Conservation (phyloP, 75 land plant genomes). For the Isoetes taiwanensis region DNA sequence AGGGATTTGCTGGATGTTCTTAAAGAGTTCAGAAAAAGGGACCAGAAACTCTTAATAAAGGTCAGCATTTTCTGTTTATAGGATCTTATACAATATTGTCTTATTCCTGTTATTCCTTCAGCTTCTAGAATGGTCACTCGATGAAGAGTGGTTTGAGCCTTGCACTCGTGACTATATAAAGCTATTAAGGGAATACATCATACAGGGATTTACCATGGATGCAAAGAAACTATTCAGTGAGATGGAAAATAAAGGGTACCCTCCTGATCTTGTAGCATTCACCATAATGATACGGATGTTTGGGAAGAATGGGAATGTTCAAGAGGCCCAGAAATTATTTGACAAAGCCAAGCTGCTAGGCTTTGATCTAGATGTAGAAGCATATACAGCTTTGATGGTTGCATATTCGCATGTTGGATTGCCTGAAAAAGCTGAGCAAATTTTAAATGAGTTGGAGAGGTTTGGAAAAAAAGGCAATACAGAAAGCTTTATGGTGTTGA, state of each 20-base stretch:
- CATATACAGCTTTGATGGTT: slow-evolving; percentile 71
- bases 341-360: slow-evolving; percentile 41
- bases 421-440: slow-evolving; percentile 38
- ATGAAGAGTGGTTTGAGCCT: slow-evolving; percentile 67
- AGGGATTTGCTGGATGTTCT: slow-evolving; percentile 12
- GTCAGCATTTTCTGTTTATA: not conserved
- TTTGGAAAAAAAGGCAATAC: slow-evolving; percentile 33
- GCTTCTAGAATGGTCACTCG: slow-evolving; percentile 58
- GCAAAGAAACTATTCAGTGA: no score
- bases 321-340: slow-evolving; percentile 37
- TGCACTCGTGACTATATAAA: slow-evolving; percentile 78
- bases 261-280: slow-evolving; percentile 46
- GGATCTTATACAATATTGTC: not conserved
- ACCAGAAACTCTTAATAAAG: slow-evolving; percentile 10
- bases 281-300: slow-evolving; percentile 63
- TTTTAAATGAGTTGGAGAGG: slow-evolving; percentile 56
- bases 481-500: slow-evolving; percentile 63
- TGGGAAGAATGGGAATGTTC: slow-evolving; percentile 55
- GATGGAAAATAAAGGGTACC: slow-evolving; percentile 39
- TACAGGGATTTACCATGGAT: slow-evolving; percentile 29
- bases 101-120: slow-evolving; percentile 7
- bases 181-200: slow-evolving; percentile 47
- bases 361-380: slow-evolving; percentile 42
- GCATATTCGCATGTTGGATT: slow-evolving; percentile 63
- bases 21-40: slow-evolving; percentile 11